Base-by-base conservation (phyloP, 352 stramenopile species). In the Saprolegnia diclina region DNA sequence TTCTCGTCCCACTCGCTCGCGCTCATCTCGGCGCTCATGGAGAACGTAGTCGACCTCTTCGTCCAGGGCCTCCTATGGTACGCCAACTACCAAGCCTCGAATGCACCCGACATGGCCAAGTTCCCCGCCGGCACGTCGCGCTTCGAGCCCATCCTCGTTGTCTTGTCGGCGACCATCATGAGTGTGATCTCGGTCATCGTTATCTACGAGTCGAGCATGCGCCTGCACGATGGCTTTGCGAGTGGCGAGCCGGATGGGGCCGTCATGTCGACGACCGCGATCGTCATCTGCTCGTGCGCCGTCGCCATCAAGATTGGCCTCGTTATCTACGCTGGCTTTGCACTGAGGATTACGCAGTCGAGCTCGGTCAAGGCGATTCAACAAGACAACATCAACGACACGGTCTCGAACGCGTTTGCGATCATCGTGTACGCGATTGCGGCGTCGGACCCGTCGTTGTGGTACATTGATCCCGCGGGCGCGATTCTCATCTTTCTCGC, bases 381-480 rank as follows among this genome's bases (percentile, higher is more conserved):
- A 9, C 85, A 97, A 76, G 93, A 98, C 85, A 96, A 98, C 76
- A 89, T 87, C 74, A 98, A 98, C 76, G 94, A 98, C 78, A 88
- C 86, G 29, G 68, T 98, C 4, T 94, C 78, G 72, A 98, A 98
- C 72, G 83, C 77, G 44, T 88, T 97, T 4, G 92, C 92, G 21
- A 83, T 95, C 37, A 65, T 89, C 0, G 91, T 91, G 4, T 91
- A 82, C 67, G 76, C 80, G 40, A 73, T 87, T 56, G 73, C 77
- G 40, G 75, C 79, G 3, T 71, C 73, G 1, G 67, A 76, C 67
- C 91, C 63, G 0, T 64, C 79, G 14, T 61, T 81, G 13, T 98
- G 91, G 92, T 97, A 87, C 71, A 75, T 97, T 18, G 94, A 98
- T 79, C 81, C 91, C 1, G 75, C 87, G n/a, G 92, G 92, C 48